Percentiles rank a stretch among this genome's conserved stretches.
Conservation (phyloP, 2,329 filamentous ascomycete species). For the Alternaria gaisen region DNA sequence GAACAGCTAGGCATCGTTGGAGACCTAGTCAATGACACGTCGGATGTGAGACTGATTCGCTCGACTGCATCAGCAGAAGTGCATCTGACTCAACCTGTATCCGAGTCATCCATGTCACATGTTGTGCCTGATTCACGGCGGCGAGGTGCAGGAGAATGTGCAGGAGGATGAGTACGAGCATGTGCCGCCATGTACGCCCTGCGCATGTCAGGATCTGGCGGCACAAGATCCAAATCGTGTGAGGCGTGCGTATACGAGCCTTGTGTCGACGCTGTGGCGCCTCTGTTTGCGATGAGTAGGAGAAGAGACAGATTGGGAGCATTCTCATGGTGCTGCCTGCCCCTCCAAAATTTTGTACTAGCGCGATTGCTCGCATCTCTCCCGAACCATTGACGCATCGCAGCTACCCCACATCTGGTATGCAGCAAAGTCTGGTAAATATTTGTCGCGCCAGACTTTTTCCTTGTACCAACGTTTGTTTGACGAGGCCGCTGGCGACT, state of each 20-base stretch:
- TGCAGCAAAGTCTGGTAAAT: constrained; percentile 34
- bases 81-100: constrained; percentile 12
- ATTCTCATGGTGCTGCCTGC: constrained; percentile 1
- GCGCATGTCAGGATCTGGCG: constrained; percentile 15
- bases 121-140: constrained; percentile 7
- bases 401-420: constrained; percentile 37
- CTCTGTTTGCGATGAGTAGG: constrained; percentile 6
- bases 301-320: background rate
- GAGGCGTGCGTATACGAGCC: constrained; percentile 13
- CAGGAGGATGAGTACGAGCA: constrained; percentile 1
- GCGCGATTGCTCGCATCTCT: constrained; percentile 27
- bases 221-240: constrained; percentile 1
- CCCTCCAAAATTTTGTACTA: constrained; percentile 41
- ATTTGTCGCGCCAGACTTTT: constrained; percentile 33
- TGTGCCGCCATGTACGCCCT: constrained; percentile 6
- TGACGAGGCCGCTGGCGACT: constrained; percentile 48
- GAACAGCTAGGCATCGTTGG: constrained; percentile 52
- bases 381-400: constrained; percentile 37
- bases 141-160: constrained; percentile 11
- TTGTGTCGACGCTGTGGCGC: constrained; percentile 15
- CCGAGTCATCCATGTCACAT: background rate
- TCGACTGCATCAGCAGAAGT: background rate
- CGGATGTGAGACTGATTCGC: constrained; percentile 4
- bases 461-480: constrained; percentile 33
- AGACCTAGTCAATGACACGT: constrained; percentile 16